Evolutionary conservation across 352 stramenopile genomes (phyloP).

Genomic region (Phytophthora sp.): DNA sequence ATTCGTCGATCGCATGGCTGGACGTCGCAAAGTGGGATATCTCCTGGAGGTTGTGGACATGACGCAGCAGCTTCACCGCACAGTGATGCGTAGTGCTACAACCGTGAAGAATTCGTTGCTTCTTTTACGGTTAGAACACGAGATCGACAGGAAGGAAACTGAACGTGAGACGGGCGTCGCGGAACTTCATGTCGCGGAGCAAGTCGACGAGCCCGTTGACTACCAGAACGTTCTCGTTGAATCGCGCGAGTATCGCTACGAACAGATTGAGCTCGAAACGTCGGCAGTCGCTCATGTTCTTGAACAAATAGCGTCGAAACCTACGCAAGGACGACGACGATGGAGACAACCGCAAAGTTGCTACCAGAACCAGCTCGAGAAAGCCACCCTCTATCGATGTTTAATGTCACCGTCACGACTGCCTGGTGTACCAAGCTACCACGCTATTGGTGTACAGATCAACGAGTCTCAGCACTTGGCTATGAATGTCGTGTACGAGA

Average conservation of each 20-base stretch:
- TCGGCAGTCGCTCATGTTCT: conserved; percentile 49
- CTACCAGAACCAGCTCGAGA: conserved; percentile 44
- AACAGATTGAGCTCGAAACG: conserved; percentile 66
- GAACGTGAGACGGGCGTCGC: conserved; percentile 23
- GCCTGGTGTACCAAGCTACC: conserved; percentile 44
- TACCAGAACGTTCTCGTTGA: conserved; percentile 63
- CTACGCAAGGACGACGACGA: conserved; percentile 13
- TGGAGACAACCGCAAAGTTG: conserved; percentile 30
- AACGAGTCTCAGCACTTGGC: conserved; percentile 51
- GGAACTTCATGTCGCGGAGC: conserved; percentile 24
- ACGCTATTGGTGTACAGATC: conserved; percentile 71
- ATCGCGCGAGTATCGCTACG: conserved; percentile 72
- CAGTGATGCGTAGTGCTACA: conserved; percentile 59
- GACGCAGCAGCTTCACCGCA: conserved; percentile 25
- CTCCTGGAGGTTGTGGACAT: conserved; percentile 59
- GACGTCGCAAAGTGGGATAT: conserved; percentile 74
- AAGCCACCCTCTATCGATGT: conserved; percentile 65
- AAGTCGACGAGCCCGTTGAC: conserved; percentile 20
- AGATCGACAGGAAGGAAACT: conserved; percentile 35
- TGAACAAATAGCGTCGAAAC: conserved; percentile 39
- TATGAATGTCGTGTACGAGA: conserved; percentile 69
- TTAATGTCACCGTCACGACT: conserved; percentile 59
- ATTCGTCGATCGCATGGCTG: conserved; percentile 58
- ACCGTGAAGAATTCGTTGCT: conserved; percentile 72
- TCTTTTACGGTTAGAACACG: conserved; percentile 41